Conservation (phyloP, 2,329 filamentous ascomycete species). For the Ilyonectria robusta region DNA sequence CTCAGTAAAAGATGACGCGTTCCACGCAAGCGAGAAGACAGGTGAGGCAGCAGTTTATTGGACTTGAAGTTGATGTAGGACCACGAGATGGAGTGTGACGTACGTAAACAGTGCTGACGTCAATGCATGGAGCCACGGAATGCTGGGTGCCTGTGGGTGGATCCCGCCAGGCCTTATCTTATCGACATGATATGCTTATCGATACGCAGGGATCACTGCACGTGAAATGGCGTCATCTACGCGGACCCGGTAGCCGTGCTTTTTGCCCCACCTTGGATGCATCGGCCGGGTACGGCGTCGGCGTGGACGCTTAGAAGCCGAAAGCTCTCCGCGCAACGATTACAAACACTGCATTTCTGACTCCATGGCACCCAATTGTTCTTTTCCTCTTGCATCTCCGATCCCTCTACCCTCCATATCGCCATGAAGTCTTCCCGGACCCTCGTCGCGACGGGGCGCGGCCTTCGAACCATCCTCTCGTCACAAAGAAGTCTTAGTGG, state of each 20-base stretch:
- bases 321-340: slow-evolving; percentile 31
- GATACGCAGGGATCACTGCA: slow-evolving; percentile 32
- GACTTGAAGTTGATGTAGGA: neutral
- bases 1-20: slow-evolving; percentile 4
- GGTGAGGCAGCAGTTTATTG: slow-evolving; percentile 15
- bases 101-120: neutral
- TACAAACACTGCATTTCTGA: slow-evolving; percentile 41
- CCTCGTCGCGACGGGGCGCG: slow-evolving; percentile 38
- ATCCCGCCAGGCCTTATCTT: too few species aligned
- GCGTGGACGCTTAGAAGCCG: slow-evolving; percentile 14
- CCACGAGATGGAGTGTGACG: too few species aligned
- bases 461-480: slow-evolving; percentile 31
- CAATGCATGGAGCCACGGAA: neutral
- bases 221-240: slow-evolving; percentile 48
- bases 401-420: neutral
- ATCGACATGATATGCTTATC: too few species aligned
- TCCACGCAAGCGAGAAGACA: neutral
- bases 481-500: slow-evolving; percentile 7
- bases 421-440: slow-evolving; percentile 44
- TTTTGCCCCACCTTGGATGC: slow-evolving; percentile 32
- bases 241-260: slow-evolving; percentile 26
- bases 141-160: neutral
- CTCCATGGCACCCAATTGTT: slow-evolving; percentile 10
- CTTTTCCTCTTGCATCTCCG: neutral
- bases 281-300: slow-evolving; percentile 37